These are phyloP conservation scores for Pichia gijzeniarum DNA, from an alignment of 805 yeast genomes.

Conservation along the genomic window DNA sequence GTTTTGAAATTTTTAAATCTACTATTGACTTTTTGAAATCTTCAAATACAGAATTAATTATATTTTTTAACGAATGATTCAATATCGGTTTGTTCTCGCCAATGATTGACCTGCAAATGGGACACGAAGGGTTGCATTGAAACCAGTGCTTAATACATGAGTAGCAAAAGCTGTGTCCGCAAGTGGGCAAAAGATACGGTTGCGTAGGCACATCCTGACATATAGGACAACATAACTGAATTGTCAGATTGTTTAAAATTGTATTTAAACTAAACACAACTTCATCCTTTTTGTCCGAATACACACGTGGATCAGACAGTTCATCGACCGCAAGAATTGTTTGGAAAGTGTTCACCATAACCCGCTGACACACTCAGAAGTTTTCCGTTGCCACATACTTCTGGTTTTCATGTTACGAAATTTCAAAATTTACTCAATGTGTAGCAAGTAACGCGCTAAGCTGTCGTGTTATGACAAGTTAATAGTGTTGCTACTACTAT, in stretches of 20 bases:
- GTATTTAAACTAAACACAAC: background rate
- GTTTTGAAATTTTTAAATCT: background rate
- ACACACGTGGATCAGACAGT: too few species aligned
- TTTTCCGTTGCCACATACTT: too few species aligned
- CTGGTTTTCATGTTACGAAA: too few species aligned
- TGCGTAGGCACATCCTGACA: conserved; percentile 65
- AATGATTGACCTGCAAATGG: conserved; percentile 53
- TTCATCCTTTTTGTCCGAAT: too few species aligned
- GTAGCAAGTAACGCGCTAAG: too few species aligned
- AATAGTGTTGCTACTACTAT: too few species aligned
- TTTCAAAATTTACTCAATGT: too few species aligned
- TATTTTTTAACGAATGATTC: conserved; percentile 46
- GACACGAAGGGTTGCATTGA: conserved; percentile 51
- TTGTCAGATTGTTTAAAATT: conserved; percentile 3
- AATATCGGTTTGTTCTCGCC: conserved; percentile 41
- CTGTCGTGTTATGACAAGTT: too few species aligned
- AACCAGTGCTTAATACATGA: conserved; percentile 62
- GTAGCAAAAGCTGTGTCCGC: conserved; percentile 77
- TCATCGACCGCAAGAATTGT: too few species aligned
- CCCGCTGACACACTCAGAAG: too few species aligned
- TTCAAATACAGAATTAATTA: conserved; percentile 37
- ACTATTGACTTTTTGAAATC: conserved; percentile 4
- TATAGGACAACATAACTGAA: conserved; percentile 46
- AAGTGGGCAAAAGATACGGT: conserved; percentile 49
- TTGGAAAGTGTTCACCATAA: too few species aligned